Evolutionary conservation across 1,139 yeast genomes (phyloP), one percentile per base, ranked within the genome.

Genomic region (Pichia sp.): DNA sequence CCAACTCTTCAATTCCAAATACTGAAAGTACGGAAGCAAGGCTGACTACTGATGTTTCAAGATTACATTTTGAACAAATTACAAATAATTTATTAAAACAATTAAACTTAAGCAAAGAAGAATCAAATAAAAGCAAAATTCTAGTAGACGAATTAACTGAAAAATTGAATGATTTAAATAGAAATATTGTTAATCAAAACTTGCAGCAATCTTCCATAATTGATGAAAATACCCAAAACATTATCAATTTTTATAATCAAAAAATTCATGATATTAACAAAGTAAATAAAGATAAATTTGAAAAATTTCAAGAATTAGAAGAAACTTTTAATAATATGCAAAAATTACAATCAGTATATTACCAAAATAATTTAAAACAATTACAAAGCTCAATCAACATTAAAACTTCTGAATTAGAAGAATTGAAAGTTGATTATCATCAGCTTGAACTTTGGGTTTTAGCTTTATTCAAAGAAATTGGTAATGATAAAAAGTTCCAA

Each of bases 401-500:
- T 2, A 53, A 29, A 38, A 46, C 44, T 5, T 6, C 7, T 2
- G 51, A 52, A 34, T 18, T 53, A 3, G 11, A 50, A 4, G 51
- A 50, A 22, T n/a, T 47, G 3, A 42, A 30, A 25, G 30, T 25
- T 10, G 33, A 53, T 22, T 54, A 53, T 33, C 14, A 14, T 28
- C 49, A 41, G 19, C 39, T 54, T 18, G 48, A 52, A 36, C 41
- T 31, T 18, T 54, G 57, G 57, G 48, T 46, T 9, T 41, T 54
- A 7, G 38, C 54, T 5, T 14, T 54, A 10, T 54, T 54, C 25
- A 53, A 50, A 34, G 57, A 50, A 29, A 25, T 54, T 14, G 51
- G 54, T 9, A 46, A 31, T 14, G 46, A 52, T 25, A 13, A 27
- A 22, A 49, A 53, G 3, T 53, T 50, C 33, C n/a, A n/a, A n/a